Conservation (phyloP, 2,329 filamentous ascomycete genomes). For the Neopestalotiopsis clavispora region DNA sequence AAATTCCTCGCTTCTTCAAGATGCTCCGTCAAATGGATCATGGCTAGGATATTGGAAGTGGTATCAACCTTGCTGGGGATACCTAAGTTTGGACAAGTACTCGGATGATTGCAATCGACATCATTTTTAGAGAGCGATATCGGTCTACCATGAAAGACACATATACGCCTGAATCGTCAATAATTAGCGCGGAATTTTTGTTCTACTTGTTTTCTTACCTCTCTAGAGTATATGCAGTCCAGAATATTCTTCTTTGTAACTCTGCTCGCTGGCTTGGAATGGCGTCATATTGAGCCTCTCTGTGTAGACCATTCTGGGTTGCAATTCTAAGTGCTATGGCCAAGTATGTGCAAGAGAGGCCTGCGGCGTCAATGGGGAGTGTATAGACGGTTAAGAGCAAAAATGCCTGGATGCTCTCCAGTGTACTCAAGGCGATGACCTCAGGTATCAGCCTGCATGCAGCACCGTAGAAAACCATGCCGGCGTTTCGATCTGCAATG, state of each 20-base stretch:
- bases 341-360: conserved; percentile 61
- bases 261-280: too few species aligned
- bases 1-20: neutral
- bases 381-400: conserved; percentile 60
- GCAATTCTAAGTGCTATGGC: conserved; percentile 60
- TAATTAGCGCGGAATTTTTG: neutral
- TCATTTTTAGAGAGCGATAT: conserved; percentile 53
- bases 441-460: conserved; percentile 5
- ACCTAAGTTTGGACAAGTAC: neutral
- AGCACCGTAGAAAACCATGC: neutral
- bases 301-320: conserved; percentile 65
- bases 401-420: conserved; percentile 54
- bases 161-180: conserved; percentile 49
- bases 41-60: neutral
- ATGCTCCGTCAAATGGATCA: neutral
- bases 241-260: conserved; percentile 31
- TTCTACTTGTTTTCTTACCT: conserved; percentile 49
- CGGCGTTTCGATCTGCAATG: neutral
- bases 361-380: conserved; percentile 59
- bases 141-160: conserved; percentile 60
- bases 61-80: too few species aligned
- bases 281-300: conserved; percentile 25
- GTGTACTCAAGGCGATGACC: neutral
- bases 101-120: conserved; percentile 42
- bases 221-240: conserved; percentile 52